These are phyloP conservation scores for Ceriops tagal DNA, from an alignment of 345 rosid species.

Conservation along the genomic window DNA sequence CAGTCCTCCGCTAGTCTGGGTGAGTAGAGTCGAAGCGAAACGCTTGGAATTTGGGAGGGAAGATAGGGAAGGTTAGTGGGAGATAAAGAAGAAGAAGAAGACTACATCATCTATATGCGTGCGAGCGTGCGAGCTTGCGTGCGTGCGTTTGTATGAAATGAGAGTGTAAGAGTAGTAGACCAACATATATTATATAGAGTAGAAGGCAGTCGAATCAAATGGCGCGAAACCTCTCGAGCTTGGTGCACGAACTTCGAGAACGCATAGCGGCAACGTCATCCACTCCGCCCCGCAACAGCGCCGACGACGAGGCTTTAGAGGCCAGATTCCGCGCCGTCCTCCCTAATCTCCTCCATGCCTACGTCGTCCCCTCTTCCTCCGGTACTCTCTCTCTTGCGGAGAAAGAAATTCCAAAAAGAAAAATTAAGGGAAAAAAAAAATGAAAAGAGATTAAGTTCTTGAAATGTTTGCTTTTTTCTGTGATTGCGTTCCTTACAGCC, in stretches of 20 bases:
- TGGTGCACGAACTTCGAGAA: slow-evolving; percentile 81
- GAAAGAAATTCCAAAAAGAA: too few relatives aligned
- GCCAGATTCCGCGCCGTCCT: slow-evolving; percentile 70
- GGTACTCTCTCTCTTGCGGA: slow-evolving; percentile 31
- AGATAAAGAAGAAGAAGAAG: too few relatives aligned
- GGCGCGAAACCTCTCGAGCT: slow-evolving; percentile 55
- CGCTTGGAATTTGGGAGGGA: too few relatives aligned
- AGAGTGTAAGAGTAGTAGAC: too few relatives aligned
- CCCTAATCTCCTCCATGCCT: slow-evolving; percentile 68
- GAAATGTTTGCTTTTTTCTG: not conserved
- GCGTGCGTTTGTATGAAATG: too few relatives aligned
- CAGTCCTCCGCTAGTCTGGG: too few relatives aligned
- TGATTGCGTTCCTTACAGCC: slow-evolving; percentile 41
- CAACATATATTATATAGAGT: not conserved
- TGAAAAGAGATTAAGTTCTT: too few relatives aligned
- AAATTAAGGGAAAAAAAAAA: too few relatives aligned
- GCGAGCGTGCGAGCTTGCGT: too few relatives aligned
- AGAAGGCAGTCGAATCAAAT: not conserved
- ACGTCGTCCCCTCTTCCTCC: slow-evolving; percentile 68
- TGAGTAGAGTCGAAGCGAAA: too few relatives aligned
- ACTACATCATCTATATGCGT: too few relatives aligned
- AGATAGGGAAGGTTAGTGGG: too few relatives aligned
- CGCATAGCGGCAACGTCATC: slow-evolving; percentile 73
- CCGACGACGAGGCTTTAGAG: slow-evolving; percentile 57
- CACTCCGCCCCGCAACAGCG: slow-evolving; percentile 35